phyloP scores from a whole-genome alignment of 169 alveolate genomes.

The Eimeria tenella region DNA sequence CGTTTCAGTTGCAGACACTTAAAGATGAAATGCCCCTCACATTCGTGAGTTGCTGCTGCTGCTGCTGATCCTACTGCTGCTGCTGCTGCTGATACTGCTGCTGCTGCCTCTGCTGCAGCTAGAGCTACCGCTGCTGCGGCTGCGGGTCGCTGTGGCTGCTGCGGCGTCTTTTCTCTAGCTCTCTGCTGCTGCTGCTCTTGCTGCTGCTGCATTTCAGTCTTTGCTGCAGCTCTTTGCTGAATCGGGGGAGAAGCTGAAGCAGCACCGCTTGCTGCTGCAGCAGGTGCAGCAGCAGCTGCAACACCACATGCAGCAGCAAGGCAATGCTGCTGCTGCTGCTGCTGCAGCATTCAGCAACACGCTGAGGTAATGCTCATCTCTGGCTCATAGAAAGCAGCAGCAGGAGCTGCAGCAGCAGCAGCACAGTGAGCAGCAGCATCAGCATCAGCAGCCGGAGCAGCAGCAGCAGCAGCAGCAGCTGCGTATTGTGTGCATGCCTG shows the following conservation, averaged over 20 bases:
- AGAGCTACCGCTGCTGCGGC: no score
- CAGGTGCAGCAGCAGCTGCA: not conserved
- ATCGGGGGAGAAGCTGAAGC: not conserved
- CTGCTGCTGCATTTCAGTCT: no score
- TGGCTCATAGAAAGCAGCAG: not conserved
- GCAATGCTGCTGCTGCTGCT: conserved; percentile 8
- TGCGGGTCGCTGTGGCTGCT: no score
- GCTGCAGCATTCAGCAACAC: conserved; percentile 35
- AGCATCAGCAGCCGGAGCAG: not conserved
- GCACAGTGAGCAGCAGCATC: no score
- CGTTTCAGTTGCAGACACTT: not conserved
- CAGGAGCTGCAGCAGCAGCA: not conserved
- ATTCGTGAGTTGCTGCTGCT: not conserved
- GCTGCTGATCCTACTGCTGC: no score
- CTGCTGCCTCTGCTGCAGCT: no score
- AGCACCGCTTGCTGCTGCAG: not conserved
- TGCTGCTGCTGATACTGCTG: no score
- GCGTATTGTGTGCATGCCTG: not conserved
- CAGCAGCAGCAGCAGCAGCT: not conserved
- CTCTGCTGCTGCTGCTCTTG: no score
- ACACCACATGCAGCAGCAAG: not conserved
- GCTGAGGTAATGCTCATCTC: not conserved
- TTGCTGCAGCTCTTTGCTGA: not conserved
- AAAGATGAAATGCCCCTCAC: not conserved
- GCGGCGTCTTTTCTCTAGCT: no score